Conservation (phyloP, 2,329 filamentous ascomycete genomes). For the Canariomyces notabilis region DNA sequence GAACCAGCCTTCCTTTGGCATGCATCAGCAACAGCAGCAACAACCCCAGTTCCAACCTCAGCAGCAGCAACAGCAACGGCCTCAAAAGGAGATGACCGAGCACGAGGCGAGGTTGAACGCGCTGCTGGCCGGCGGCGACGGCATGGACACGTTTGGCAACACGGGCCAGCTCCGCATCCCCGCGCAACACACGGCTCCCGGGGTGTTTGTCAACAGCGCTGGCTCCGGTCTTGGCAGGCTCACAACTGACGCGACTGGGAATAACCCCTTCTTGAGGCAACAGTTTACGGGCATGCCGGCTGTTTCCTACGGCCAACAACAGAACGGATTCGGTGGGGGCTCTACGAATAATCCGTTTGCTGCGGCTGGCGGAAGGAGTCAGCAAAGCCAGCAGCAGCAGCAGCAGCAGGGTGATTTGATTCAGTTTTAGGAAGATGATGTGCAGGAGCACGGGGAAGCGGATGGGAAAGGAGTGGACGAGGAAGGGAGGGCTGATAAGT, state of each 20-base stretch:
- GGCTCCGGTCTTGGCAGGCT: slow-evolving; percentile 72
- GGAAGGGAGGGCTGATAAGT: background rate
- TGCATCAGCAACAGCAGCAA: slow-evolving; percentile 5
- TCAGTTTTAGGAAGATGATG: slow-evolving; percentile 46
- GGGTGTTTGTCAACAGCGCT: slow-evolving; percentile 93
- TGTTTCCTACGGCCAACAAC: slow-evolving; percentile 48
- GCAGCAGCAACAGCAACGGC: slow-evolving; percentile 42
- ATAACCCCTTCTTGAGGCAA: slow-evolving; percentile 82
- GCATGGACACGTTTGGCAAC: slow-evolving; percentile 96
- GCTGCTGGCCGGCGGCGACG: slow-evolving; percentile 80
- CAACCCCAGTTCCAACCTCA: slow-evolving; percentile 42
- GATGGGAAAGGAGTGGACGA: background rate
- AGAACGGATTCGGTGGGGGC: slow-evolving; percentile 40
- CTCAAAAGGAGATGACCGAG: slow-evolving; percentile 54
- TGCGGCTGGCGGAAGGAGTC: background rate
- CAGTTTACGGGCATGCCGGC: slow-evolving; percentile 76
- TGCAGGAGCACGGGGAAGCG: background rate
- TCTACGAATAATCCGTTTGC: slow-evolving; percentile 53
- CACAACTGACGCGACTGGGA: slow-evolving; percentile 66
- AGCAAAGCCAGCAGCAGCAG: slow-evolving; percentile 43
- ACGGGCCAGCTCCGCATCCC: slow-evolving; percentile 94
- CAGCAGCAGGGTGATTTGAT: slow-evolving; percentile 51
- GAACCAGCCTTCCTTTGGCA: slow-evolving; percentile 37
- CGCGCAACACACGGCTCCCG: slow-evolving; percentile 91
- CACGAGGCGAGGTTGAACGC: slow-evolving; percentile 77